Conservation (phyloP, 2,329 filamentous ascomycete genomes). For the Samsoniella hepiali region DNA sequence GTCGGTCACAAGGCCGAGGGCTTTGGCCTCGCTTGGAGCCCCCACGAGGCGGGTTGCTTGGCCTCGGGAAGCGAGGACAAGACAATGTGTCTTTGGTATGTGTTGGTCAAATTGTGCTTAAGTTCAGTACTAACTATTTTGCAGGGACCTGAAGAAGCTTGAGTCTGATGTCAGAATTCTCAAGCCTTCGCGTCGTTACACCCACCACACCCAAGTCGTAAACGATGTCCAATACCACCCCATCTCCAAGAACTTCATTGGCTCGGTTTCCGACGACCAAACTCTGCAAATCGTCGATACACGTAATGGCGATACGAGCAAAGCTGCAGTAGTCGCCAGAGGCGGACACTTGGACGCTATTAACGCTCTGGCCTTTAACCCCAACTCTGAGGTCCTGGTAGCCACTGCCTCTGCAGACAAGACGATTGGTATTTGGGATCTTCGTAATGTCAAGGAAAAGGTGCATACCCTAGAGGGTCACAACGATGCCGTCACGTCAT, state of each 20-base stretch:
- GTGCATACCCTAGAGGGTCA: slow-evolving; percentile 89
- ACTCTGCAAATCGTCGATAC: slow-evolving; percentile 89
- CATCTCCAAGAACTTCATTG: slow-evolving; percentile 77
- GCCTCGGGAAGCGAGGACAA: slow-evolving; percentile 89
- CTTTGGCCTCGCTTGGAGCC: slow-evolving; percentile 91
- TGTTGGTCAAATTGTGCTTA: background rate
- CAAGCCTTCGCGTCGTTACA: slow-evolving; percentile 71
- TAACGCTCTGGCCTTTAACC: slow-evolving; percentile 94
- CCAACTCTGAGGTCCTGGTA: slow-evolving; percentile 81
- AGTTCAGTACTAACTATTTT: slow-evolving; percentile 20
- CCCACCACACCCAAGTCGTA: slow-evolving; percentile 84
- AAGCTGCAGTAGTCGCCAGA: slow-evolving; percentile 65
- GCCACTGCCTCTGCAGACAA: slow-evolving; percentile 95
- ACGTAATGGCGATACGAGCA: slow-evolving; percentile 63
- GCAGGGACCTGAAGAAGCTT: slow-evolving; percentile 76
- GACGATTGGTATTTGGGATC: slow-evolving; percentile 91
- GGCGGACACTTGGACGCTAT: slow-evolving; percentile 87
- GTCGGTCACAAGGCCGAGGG: slow-evolving; percentile 84
- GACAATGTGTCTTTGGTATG: slow-evolving; percentile 86
- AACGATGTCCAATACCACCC: slow-evolving; percentile 98
- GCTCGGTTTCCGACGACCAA: slow-evolving; percentile 91
- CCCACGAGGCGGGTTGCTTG: slow-evolving; percentile 74
- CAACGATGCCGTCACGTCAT: slow-evolving; percentile 81
- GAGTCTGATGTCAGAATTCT: slow-evolving; percentile 67
- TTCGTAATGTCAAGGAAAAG: slow-evolving; percentile 85